Evolutionary conservation across 2,329 filamentous ascomycete species (phyloP), one percentile per base, ranked within the genome.

Genomic region (Trichothecium roseum): DNA sequence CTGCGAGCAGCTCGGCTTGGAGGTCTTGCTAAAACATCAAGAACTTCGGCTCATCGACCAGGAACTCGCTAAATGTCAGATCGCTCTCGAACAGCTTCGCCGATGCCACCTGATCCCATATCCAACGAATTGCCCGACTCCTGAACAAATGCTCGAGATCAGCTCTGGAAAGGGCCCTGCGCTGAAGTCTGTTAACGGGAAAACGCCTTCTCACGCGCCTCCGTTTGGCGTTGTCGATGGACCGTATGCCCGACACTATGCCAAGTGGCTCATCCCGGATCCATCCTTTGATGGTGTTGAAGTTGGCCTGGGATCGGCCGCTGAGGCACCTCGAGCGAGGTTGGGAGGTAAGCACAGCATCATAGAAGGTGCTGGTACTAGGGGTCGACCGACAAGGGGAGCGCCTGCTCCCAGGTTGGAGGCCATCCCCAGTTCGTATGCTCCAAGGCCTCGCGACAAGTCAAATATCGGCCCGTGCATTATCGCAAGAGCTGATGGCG

Each of bases 31-130:
- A 55, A 96, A 95, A 68, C 91, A 98, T 60, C 79, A 91, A 51
- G 91, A 98, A 64, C 64, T 96, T 40, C 84, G 88, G 38, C 69
- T 94, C 46, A 94, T 96, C 57, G 86, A 96, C 54, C 87, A 94
- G 60, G 91, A 96, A 63, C 72, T 96, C 45, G 89, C 86, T 45
- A 96, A 95, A 64, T 95, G 88, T 53, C 88, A 96, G 63, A 68
- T 88, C 44, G 86, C 88, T 9, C 70, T 96, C 46, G 91, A 98
- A 62, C 91, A 96, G 62, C 68, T 98, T 43, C 83, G 91, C 48
- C 80, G 91, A 41, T 95, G 88, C 61, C 81, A 91, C 53, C 69
- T 96, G 46, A 89, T 94, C 47, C 89, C 89, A 4, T 96, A 87
- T 56, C 88, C 89, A 22, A 75, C 79, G 43, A 74, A 75, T 43